Evolutionary conservation across 2,329 filamentous ascomycete genomes (phyloP), one percentile per base, ranked within the genome.

Genomic region (Trichoderma sp.): DNA sequence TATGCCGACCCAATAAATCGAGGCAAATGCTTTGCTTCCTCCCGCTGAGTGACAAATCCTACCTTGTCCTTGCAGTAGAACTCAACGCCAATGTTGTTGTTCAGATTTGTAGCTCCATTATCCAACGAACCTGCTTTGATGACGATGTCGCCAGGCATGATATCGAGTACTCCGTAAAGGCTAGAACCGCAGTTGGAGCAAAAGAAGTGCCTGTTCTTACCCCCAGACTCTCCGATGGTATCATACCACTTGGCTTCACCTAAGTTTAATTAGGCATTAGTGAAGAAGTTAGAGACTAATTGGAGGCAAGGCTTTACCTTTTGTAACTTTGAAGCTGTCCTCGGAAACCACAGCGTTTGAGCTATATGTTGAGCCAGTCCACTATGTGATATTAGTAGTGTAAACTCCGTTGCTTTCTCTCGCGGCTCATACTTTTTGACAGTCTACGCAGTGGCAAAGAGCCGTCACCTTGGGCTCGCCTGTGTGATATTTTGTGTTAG

Each of bases 191-290:
- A 88, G 70, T 75, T 83, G 19, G 76, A 71, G 74, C 86, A 87
- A 79, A 88, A 88, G 77, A 81, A 86, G 73, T 87, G 85, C 72
- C 82, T 83, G 77, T 87, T 87, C 70, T 82, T 78, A 74, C 87
- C 87, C 35, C 86, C 86, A 0, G 83, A 84, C 43, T 75, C 81
- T 4, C 85, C 86, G 0, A 74, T 78, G 19, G 77, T 76, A 70
- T 87, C 84, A 74, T 81, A 87, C 35, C 79, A 73, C 71, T 82
- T 85, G 16, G 84, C 83, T 5, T 77, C 78, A 40, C 85, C 83
- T 84, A 13, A 21, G 6, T 7, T 8, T 6, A 43, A 35, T 31
- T 37, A 24, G n/a, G 57, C 0, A 8, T 14, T 19, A n/a, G 7
- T 19, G 7, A 3, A 11, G 0, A 29, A 0, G 14, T 43, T n/a